Conservation (phyloP, 495 filamentous ascomycete genomes). For the Penicillium antarcticum region DNA sequence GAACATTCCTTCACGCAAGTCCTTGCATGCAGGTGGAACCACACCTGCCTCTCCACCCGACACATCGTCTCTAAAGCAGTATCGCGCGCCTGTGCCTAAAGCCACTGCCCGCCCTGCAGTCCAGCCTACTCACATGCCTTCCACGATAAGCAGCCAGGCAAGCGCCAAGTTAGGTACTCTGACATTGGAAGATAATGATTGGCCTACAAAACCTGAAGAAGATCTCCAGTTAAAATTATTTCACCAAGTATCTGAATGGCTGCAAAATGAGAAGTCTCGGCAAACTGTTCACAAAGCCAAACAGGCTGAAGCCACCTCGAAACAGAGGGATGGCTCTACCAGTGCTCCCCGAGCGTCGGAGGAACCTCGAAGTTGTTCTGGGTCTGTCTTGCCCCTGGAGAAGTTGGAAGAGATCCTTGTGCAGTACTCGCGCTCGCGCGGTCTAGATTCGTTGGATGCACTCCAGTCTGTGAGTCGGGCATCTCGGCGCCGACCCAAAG, state of each 20-base stretch:
- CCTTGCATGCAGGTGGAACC: slow-evolving; percentile 21
- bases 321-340: slow-evolving; percentile 15
- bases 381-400: slow-evolving; percentile 61
- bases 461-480: slow-evolving; percentile 26
- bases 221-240: slow-evolving; percentile 47
- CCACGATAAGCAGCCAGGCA: slow-evolving; percentile 25
- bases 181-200: slow-evolving; percentile 26
- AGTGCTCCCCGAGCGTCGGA: slow-evolving; percentile 26
- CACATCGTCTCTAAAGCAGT: slow-evolving; percentile 19
- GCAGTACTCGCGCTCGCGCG: slow-evolving; percentile 41
- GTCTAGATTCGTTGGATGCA: slow-evolving; percentile 21
- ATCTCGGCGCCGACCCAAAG: slow-evolving; percentile 30
- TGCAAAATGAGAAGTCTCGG: slow-evolving; percentile 71
- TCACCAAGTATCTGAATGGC: slow-evolving; percentile 73
- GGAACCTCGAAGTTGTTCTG: slow-evolving; percentile 39
- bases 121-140: slow-evolving; percentile 18
- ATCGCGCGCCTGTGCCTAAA: slow-evolving; percentile 25
- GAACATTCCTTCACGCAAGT: slow-evolving; percentile 23
- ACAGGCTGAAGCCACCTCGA: slow-evolving; percentile 23
- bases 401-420: slow-evolving; percentile 64
- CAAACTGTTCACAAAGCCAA: slow-evolving; percentile 46
- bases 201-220: slow-evolving; percentile 23
- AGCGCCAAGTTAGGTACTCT: slow-evolving; percentile 16
- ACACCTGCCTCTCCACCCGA: slow-evolving; percentile 18
- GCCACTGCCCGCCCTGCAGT: slow-evolving; percentile 23